Conservation (phyloP, 208 protist species). For the Borovskyia barvae region DNA sequence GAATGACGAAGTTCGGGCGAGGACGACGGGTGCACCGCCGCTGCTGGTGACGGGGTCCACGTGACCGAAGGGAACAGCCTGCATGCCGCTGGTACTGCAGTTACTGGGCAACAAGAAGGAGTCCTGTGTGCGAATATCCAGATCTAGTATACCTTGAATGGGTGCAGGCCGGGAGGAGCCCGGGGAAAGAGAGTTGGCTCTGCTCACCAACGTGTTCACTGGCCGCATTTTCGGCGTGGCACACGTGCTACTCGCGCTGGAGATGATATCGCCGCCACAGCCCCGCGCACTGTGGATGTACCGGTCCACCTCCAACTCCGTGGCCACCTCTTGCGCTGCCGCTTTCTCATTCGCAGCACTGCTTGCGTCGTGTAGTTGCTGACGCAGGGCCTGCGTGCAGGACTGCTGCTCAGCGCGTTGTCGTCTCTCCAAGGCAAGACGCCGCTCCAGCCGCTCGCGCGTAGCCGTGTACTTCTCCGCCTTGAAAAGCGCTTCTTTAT, state of each 20-base stretch:
- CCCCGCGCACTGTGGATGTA: conserved; percentile 11
- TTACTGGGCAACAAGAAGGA: conserved; percentile 9
- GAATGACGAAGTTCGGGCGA: not conserved
- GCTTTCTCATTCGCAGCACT: conserved; percentile 28
- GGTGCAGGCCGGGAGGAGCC: not conserved
- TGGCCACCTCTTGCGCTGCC: conserved; percentile 7
- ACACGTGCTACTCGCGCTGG: conserved; percentile 27
- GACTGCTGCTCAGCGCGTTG: conserved; percentile 20
- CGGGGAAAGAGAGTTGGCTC: conserved; percentile 20
- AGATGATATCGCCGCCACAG: conserved; percentile 19
- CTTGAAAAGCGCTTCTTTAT: conserved; percentile 43
- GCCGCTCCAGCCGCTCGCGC: conserved; percentile 46
- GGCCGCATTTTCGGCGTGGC: conserved; percentile 23
- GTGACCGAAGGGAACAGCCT: not conserved
- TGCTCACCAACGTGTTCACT: conserved; percentile 1
- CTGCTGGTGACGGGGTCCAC: not conserved
- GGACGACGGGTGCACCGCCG: too few species aligned
- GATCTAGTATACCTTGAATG: not conserved
- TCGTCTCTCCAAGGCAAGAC: conserved; percentile 35
- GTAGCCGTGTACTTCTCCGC: conserved; percentile 51
- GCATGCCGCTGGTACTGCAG: conserved; percentile 9
- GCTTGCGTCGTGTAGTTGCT: conserved; percentile 44
- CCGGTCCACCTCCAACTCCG: conserved; percentile 30
- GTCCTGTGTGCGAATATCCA: not conserved
- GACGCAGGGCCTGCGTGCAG: conserved; percentile 34